Conservation (phyloP, 495 filamentous ascomycete species). For the Trichoderma erinaceum region DNA sequence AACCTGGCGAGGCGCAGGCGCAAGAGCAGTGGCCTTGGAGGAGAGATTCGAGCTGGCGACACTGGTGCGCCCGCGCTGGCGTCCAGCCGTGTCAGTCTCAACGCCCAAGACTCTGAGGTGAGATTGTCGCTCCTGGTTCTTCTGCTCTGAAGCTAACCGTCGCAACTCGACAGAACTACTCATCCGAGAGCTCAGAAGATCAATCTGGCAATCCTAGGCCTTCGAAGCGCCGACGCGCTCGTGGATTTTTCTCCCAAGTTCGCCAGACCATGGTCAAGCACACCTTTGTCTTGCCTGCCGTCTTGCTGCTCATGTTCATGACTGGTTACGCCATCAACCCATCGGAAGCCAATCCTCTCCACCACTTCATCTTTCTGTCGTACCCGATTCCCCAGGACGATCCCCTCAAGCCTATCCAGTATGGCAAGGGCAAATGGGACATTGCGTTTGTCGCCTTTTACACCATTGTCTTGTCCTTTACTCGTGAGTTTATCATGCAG, state of each 20-base stretch:
- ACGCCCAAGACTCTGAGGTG: constrained; percentile 17
- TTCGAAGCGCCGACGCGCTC: constrained; percentile 52
- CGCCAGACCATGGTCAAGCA: constrained; percentile 62
- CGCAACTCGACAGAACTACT: constrained; percentile 14
- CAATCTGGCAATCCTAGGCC: constrained; percentile 27
- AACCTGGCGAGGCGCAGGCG: constrained; percentile 34
- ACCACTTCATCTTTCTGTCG: constrained; percentile 87
- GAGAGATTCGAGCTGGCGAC: constrained; percentile 41
- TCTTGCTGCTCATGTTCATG: constrained; percentile 59
- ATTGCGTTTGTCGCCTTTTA: constrained; percentile 87
- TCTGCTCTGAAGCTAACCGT: constrained; percentile 15
- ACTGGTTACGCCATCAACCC: constrained; percentile 72
- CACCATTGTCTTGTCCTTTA: constrained; percentile 82
- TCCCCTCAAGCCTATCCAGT: constrained; percentile 56
- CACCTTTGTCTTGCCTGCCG: constrained; percentile 74
- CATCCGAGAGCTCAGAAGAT: constrained; percentile 15
- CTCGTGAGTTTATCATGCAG: constrained; percentile 96
- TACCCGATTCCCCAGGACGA: constrained; percentile 59
- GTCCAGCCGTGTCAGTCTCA: constrained; percentile 35
- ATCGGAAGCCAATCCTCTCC: constrained; percentile 70
- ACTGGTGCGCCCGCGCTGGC: constrained; percentile 43
- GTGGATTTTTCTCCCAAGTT: constrained; percentile 58
- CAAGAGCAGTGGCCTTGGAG: constrained; percentile 44
- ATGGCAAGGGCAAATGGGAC: constrained; percentile 84
- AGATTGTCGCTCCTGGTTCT: neutral